Percentiles rank a stretch among this genome's conserved stretches.
Evolutionary conservation across 768 basidiomycete genomes (phyloP).

Genomic region (Suillus discolor): DNA sequence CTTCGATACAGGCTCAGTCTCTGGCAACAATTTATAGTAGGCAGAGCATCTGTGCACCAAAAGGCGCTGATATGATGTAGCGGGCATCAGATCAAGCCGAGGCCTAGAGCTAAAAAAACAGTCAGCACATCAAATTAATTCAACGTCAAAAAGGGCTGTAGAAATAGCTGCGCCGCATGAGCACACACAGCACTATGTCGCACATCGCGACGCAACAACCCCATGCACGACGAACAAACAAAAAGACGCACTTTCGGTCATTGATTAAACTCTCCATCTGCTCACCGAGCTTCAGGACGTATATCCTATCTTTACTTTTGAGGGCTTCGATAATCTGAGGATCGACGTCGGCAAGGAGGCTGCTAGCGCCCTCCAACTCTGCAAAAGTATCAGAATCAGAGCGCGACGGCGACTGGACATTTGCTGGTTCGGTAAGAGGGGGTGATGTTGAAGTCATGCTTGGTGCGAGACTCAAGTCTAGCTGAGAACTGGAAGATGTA

Average conservation of each 20-base stretch:
- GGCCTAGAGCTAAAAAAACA: constrained; percentile 40
- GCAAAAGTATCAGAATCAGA: constrained; percentile 31
- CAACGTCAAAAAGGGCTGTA: background rate
- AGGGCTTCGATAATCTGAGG: constrained; percentile 84
- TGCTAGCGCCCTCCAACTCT: constrained; percentile 29
- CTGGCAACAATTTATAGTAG: constrained; percentile 76
- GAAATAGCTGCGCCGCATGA: constrained; percentile 8
- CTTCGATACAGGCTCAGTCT: constrained; percentile 67
- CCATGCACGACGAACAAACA: constrained; percentile 14
- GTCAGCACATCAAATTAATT: constrained; percentile 24
- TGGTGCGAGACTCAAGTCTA: constrained; percentile 16
- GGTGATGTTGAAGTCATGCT: constrained; percentile 11
- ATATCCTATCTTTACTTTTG: constrained; percentile 84
- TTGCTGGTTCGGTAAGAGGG: constrained; percentile 18
- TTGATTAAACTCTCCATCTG: constrained; percentile 78
- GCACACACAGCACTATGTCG: constrained; percentile 2
- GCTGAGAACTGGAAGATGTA: constrained; percentile 15
- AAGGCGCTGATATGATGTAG: constrained; percentile 82
- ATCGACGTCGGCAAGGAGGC: constrained; percentile 56
- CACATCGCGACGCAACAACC: constrained; percentile 6
- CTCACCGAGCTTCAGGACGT: constrained; percentile 88
- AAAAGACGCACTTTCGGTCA: constrained; percentile 63
- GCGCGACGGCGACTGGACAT: constrained; percentile 19
- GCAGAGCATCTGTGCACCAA: constrained; percentile 85
- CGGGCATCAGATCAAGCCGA: constrained; percentile 66